These are phyloP conservation scores for Dianthus caryophyllus DNA, from an alignment of 148 eudicot species.

Conservation along the genomic window DNA sequence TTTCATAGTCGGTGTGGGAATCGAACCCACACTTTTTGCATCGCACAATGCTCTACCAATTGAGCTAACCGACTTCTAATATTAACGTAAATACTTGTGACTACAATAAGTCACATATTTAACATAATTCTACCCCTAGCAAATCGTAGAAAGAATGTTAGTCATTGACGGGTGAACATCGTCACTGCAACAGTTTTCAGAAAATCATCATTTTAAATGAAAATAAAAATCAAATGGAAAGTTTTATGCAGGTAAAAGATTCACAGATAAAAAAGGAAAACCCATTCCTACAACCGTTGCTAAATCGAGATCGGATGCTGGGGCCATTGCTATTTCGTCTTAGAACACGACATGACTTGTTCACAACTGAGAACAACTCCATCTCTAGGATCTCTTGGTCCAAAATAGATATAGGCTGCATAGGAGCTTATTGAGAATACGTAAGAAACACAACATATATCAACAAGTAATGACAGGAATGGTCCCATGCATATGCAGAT, in stretches of 20 bases:
- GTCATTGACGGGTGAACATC: background rate
- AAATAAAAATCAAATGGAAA: background rate
- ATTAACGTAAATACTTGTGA: no score
- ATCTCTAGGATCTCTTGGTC: constrained; percentile 89
- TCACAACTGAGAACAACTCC: constrained; percentile 90
- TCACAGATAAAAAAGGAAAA: constrained; percentile 90
- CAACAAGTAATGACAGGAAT: constrained; percentile 58
- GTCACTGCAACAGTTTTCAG: background rate
- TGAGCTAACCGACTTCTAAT: no score
- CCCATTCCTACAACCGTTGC: constrained; percentile 97
- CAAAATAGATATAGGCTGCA: constrained; percentile 73
- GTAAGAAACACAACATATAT: background rate
- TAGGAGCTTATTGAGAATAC: constrained; percentile 10
- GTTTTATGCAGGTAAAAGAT: constrained; percentile 21
- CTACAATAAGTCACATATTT: no score
- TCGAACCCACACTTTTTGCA: no score
- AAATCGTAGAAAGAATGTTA: constrained; percentile 15
- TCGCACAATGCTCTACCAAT: no score
- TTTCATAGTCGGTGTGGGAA: no score
- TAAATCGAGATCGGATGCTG: constrained; percentile 91
- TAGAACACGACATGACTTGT: constrained; percentile 89
- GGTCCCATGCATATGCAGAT: constrained; percentile 95
- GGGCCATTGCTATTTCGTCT: constrained; percentile 81
- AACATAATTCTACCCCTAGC: constrained; percentile 85
- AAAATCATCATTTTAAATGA: background rate